Percentiles rank a stretch among this genome's conserved stretches.
phyloP scores from a whole-genome alignment of 2,329 filamentous ascomycete genomes.

The Monosporascus cannonballus region DNA sequence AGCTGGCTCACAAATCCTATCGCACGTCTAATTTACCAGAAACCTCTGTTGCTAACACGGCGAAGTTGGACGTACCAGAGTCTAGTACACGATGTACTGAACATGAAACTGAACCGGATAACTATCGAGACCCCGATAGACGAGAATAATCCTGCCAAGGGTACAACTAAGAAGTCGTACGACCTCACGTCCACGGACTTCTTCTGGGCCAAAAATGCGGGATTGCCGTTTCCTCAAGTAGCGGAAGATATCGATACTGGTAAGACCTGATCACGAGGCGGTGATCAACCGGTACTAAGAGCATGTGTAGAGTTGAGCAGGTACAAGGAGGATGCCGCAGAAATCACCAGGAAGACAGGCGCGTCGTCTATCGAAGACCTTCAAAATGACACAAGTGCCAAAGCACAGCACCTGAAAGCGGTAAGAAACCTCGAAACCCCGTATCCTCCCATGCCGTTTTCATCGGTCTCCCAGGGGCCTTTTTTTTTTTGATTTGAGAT shows the following conservation, averaged over 20 bases:
- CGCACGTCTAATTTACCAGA: not conserved
- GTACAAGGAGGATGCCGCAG: slow-evolving; percentile 92
- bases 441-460: too few species aligned
- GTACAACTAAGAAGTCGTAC: slow-evolving; percentile 79
- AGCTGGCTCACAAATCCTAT: not conserved
- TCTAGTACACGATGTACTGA: slow-evolving; percentile 62
- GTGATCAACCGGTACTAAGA: not conserved
- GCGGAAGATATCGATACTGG: slow-evolving; percentile 86
- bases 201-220: slow-evolving; percentile 93
- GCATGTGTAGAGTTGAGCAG: slow-evolving; percentile 63
- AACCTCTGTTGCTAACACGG: not conserved
- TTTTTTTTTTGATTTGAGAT: too few species aligned
- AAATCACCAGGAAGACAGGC: slow-evolving; percentile 92
- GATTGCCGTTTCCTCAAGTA: slow-evolving; percentile 87
- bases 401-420: slow-evolving; percentile 89
- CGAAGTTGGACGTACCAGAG: slow-evolving; percentile 65
- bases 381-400: slow-evolving; percentile 80
- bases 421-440: not conserved
- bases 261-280: not conserved
- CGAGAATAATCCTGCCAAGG: slow-evolving; percentile 67
- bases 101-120: slow-evolving; percentile 86
- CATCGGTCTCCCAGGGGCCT: too few species aligned
- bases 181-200: slow-evolving; percentile 88
- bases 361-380: slow-evolving; percentile 89
- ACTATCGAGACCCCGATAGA: slow-evolving; percentile 82